phyloP scores from a whole-genome alignment of 1,284 basidiomycete species.

The Tilletia caries region DNA sequence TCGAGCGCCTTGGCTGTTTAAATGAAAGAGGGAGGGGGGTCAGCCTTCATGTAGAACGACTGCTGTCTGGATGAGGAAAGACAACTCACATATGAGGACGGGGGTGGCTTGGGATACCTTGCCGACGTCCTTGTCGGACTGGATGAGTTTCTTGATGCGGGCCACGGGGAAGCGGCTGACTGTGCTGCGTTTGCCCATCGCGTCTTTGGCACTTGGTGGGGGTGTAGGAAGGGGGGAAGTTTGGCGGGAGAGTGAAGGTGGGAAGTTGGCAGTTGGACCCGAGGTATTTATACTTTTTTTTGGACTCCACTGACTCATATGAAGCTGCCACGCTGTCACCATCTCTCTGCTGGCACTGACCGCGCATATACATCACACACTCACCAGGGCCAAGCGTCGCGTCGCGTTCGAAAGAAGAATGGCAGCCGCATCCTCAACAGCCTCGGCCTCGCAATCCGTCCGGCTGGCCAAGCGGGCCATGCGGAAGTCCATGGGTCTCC shows the following conservation, averaged over 20 bases:
- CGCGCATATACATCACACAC: too few relatives aligned
- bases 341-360: too few relatives aligned
- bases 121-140: slow-evolving; percentile 98
- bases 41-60: too few relatives aligned
- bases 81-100: slow-evolving; percentile 84
- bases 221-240: neutral
- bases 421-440: neutral
- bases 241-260: neutral
- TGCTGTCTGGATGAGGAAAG: too few relatives aligned
- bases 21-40: too few relatives aligned
- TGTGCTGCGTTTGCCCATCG: slow-evolving; percentile 46
- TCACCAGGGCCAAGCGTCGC: too few relatives aligned
- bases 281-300: too few relatives aligned
- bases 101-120: slow-evolving; percentile 97
- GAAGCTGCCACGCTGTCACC: too few relatives aligned
- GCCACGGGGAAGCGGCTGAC: slow-evolving; percentile 59
- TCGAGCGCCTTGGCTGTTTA: slow-evolving; percentile 86
- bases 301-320: too few relatives aligned
- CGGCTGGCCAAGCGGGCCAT: slow-evolving; percentile 44
- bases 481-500: slow-evolving; percentile 36
- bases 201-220: neutral
- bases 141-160: slow-evolving; percentile 99
- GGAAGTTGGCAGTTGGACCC: neutral
- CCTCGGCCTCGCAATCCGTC: slow-evolving; percentile 14
- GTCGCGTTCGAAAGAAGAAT: neutral